These are phyloP conservation scores for Phytophthora brassicae DNA, from an alignment of 352 stramenopile species.

Conservation along the genomic window DNA sequence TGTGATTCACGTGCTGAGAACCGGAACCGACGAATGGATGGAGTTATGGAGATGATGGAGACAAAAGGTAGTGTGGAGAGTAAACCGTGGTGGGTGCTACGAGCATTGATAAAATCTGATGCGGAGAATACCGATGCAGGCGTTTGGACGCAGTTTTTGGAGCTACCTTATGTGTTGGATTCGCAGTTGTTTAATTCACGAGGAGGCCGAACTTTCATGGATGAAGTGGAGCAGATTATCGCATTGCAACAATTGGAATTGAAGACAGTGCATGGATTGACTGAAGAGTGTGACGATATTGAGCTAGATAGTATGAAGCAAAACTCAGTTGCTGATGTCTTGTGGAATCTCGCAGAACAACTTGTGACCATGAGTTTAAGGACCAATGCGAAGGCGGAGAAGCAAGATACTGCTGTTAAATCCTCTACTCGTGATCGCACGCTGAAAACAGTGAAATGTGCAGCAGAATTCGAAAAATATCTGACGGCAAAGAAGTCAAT, in stretches of 20 bases:
- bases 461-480: constrained; percentile 13
- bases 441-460: background rate
- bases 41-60: constrained; percentile 6
- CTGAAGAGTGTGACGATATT: background rate
- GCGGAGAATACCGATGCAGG: background rate
- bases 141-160: constrained; percentile 27
- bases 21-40: constrained; percentile 7
- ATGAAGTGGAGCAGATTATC: constrained; percentile 18
- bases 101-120: constrained; percentile 1
- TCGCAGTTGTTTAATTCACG: constrained; percentile 23
- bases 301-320: background rate
- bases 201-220: constrained; percentile 21
- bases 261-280: background rate
- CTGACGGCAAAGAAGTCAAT: constrained; percentile 4
- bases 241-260: constrained; percentile 22
- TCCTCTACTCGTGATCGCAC: background rate
- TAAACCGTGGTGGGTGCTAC: constrained; percentile 6
- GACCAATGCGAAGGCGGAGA: background rate
- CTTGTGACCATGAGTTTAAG: constrained; percentile 11
- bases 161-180: constrained; percentile 22
- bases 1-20: constrained; percentile 14
- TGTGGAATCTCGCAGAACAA: constrained; percentile 18
- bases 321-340: background rate
- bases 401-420: background rate
- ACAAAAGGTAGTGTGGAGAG: background rate